A percentile compares a stretch with the other conserved stretches of the same genome.
Conservation (phyloP, 2,329 filamentous ascomycete genomes). For the Ramichloridium luteum region DNA sequence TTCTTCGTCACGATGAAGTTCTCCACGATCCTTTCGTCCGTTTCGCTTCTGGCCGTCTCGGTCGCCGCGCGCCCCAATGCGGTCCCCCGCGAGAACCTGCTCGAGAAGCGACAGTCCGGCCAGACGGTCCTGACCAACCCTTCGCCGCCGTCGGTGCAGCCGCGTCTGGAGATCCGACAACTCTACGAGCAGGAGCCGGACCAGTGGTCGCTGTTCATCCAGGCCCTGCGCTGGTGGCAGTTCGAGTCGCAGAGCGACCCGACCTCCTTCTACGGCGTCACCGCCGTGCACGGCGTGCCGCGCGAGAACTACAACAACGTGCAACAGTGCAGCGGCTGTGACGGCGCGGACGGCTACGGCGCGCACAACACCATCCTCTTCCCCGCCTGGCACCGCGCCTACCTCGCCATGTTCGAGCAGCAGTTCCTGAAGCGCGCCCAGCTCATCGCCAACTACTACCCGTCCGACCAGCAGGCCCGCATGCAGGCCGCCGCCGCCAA, state of each 20-base stretch:
- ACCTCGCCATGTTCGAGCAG: conserved; percentile 25
- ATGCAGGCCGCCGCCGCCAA: conserved; percentile 18
- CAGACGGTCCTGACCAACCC: conserved; percentile 6
- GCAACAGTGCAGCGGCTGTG: conserved; percentile 11
- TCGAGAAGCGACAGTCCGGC: too few relatives aligned
- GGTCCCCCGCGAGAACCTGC: too few relatives aligned
- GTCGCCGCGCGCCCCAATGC: too few relatives aligned
- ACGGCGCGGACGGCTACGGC: conserved; percentile 22
- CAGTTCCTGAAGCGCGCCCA: conserved; percentile 19
- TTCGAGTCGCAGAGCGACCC: conserved; percentile 3
- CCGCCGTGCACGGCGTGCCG: conserved; percentile 18
- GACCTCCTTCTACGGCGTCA: conserved; percentile 13
- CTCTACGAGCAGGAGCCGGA: conserved; percentile 14
- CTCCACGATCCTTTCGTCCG: too few relatives aligned
- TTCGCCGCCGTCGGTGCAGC: conserved; percentile 7
- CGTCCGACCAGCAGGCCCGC: conserved; percentile 10
- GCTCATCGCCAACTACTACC: conserved; percentile 17
- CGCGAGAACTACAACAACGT: conserved; percentile 14
- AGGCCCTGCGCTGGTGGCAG: conserved; percentile 14
- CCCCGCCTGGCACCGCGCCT: conserved; percentile 24
- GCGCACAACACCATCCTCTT: conserved; percentile 25
- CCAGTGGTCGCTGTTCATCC: conserved; percentile 18
- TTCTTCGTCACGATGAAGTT: too few relatives aligned
- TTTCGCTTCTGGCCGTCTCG: too few relatives aligned
- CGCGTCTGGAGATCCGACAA: conserved; percentile 17